Evolutionary conservation across 208 protist species (phyloP).

Genomic region (Vickermania spadyakhi): DNA sequence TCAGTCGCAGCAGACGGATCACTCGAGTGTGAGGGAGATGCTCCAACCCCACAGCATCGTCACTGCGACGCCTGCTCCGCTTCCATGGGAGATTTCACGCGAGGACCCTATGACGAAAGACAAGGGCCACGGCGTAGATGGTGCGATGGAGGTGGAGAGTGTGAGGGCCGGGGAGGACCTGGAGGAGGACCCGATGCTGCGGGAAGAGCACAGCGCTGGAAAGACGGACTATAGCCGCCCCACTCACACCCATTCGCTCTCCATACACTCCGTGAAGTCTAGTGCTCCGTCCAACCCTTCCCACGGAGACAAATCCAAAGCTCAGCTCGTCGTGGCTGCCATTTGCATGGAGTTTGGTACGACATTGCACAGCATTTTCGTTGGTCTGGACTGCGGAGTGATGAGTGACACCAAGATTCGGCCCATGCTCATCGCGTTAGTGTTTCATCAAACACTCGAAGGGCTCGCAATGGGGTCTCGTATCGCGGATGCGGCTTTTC

Average conservation of each 20-base stretch:
- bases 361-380: constrained; percentile 21
- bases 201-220: background rate
- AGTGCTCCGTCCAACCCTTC: background rate
- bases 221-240: background rate
- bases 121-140: background rate
- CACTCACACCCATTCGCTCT: background rate
- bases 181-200: background rate
- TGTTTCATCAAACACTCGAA: constrained; percentile 19
- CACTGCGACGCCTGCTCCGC: background rate
- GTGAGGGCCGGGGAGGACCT: too few relatives aligned
- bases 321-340: constrained; percentile 9
- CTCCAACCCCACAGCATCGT: background rate
- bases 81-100: background rate
- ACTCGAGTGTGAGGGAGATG: background rate
- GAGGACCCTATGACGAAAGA: background rate
- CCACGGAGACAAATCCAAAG: background rate
- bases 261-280: background rate
- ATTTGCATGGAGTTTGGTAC: constrained; percentile 19
- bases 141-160: too few relatives aligned
- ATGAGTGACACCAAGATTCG: constrained; percentile 8
- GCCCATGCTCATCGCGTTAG: constrained; percentile 13
- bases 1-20: background rate
- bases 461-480: constrained; percentile 16
- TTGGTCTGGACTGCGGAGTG: constrained; percentile 14
- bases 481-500: constrained; percentile 14